phyloP scores from a whole-genome alignment of 163 green algal species.

The Volvox carteri region DNA sequence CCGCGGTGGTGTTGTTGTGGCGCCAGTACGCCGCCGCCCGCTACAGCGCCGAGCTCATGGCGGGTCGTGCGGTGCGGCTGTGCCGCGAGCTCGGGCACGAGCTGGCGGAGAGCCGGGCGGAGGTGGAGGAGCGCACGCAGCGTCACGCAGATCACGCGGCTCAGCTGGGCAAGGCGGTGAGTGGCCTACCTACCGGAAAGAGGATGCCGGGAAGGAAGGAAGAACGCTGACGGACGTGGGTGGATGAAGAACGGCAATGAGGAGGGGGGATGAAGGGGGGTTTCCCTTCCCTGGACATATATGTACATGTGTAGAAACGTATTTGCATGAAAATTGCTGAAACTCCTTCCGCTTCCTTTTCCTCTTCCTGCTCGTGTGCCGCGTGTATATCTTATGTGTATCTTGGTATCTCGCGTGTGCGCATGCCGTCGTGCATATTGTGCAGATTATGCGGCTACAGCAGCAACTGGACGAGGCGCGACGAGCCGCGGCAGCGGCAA shows the following conservation, averaged over 20 bases:
- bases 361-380: no score
- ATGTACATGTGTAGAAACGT: no score
- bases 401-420: no score
- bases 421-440: no score
- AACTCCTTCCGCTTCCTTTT: no score
- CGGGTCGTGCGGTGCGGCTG: conserved; percentile 41
- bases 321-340: no score
- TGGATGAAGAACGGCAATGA: background rate
- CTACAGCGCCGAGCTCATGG: conserved; percentile 51
- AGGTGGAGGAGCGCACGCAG: conserved; percentile 8
- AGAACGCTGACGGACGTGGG: background rate
- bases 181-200: no score
- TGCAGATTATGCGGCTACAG: conserved; percentile 28
- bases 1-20: conserved; percentile 37
- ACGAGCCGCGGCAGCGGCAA: background rate
- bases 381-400: no score
- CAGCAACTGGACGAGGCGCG: conserved; percentile 29
- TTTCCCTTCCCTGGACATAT: background rate
- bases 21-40: conserved; percentile 40
- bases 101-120: conserved; percentile 12
- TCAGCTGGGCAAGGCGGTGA: conserved; percentile 10
- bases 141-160: background rate
- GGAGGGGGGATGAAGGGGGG: background rate
- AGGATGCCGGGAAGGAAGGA: background rate
- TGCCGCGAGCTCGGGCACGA: conserved; percentile 25